Evolutionary conservation across 2,329 filamentous ascomycete species (phyloP).

Genomic region (Colletotrichum sublineola): DNA sequence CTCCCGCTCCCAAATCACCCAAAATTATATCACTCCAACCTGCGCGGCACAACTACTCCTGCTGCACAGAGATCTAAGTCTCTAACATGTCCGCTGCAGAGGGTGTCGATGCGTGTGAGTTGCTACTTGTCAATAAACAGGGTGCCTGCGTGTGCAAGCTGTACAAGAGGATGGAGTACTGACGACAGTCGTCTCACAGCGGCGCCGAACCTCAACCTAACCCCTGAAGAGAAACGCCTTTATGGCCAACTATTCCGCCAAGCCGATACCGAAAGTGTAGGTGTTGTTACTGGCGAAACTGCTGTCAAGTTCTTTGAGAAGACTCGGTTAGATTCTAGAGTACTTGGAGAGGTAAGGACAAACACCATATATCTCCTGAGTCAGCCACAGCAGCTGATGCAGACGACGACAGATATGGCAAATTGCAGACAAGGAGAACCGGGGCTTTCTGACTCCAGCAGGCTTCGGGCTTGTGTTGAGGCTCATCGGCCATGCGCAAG

Average conservation of each 20-base stretch:
- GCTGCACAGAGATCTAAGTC: constrained; percentile 8
- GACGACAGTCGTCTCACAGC: constrained; percentile 53
- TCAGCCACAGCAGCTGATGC: constrained; percentile 10
- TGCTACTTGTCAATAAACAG: background rate
- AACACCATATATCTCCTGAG: constrained; percentile 2
- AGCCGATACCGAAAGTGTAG: constrained; percentile 91
- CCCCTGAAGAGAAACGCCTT: constrained; percentile 90
- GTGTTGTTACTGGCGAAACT: constrained; percentile 94
- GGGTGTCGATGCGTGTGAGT: constrained; percentile 39
- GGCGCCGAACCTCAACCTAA: constrained; percentile 83
- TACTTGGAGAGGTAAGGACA: constrained; percentile 83
- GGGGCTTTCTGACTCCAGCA: constrained; percentile 90
- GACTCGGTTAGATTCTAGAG: constrained; percentile 86
- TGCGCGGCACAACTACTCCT: constrained; percentile 8
- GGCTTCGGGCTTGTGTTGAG: constrained; percentile 94
- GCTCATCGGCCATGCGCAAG: constrained; percentile 96
- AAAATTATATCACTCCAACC: background rate
- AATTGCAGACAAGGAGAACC: constrained; percentile 96
- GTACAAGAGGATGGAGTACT: constrained; percentile 11
- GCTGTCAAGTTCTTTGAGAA: constrained; percentile 99
- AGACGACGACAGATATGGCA: constrained; percentile 86
- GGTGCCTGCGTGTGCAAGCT: constrained; percentile 10
- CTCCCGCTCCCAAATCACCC: background rate
- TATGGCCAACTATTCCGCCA: constrained; percentile 94
- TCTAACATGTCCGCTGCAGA: constrained; percentile 40